Conservation (phyloP, 768 basidiomycete species). For the Hemileccinum impolitum region DNA sequence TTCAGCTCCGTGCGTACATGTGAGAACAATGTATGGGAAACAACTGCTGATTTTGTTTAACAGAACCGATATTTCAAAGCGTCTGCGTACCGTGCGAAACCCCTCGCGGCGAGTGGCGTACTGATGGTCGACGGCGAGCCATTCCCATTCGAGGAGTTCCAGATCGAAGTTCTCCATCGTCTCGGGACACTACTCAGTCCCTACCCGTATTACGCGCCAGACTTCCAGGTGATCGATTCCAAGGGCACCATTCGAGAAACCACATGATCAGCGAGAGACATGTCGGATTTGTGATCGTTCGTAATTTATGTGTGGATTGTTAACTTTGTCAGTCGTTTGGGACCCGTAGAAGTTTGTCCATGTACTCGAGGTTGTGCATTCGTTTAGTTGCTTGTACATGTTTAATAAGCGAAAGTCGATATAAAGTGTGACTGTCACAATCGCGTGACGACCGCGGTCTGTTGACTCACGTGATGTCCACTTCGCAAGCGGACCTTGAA, state of each 20-base stretch:
- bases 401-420: background rate
- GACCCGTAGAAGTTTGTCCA: background rate
- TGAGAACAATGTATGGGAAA: background rate
- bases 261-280: background rate
- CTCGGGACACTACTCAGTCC: conserved; percentile 66
- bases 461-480: conserved; percentile 33
- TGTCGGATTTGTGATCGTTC: background rate
- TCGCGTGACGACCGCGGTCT: conserved; percentile 36
- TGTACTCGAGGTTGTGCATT: background rate
- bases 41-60: conserved; percentile 5
- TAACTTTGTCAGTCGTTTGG: background rate
- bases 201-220: conserved; percentile 48
- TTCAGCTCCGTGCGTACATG: conserved; percentile 45
- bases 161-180: conserved; percentile 72
- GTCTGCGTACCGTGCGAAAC: conserved; percentile 68
- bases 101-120: conserved; percentile 48
- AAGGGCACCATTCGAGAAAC: conserved; percentile 21
- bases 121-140: conserved; percentile 78
- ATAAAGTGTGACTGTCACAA: conserved; percentile 26
- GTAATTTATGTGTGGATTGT: background rate
- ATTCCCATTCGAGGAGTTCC: conserved; percentile 69
- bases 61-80: conserved; percentile 75
- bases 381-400: background rate
- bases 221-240: conserved; percentile 38
- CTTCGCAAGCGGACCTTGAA: conserved; percentile 32